Percentiles rank a stretch among this genome's conserved stretches.
Conservation (phyloP, 1,139 yeast species). For the Suhomyces taliae region DNA sequence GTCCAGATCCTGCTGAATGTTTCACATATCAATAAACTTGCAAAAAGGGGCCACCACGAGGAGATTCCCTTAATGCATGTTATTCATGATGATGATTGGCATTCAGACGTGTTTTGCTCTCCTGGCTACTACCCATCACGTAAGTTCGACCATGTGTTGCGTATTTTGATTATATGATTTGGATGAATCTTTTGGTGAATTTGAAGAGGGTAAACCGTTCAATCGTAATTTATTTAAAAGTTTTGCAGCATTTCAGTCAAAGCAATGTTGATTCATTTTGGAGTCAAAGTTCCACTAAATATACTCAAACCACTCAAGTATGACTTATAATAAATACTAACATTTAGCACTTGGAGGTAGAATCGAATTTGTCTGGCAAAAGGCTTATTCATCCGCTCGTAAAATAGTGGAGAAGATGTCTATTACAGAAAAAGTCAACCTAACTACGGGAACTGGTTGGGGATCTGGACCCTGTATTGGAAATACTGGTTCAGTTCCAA, state of each 20-base stretch:
- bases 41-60: constrained; percentile 37
- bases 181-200: too few species aligned
- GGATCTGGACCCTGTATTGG: constrained; percentile 66
- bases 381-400: constrained; percentile 56
- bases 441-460: constrained; percentile 70
- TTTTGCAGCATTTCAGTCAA: too few species aligned
- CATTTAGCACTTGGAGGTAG: constrained; percentile 42
- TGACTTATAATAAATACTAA: constrained; percentile 5
- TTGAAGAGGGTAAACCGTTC: too few species aligned
- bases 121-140: constrained; percentile 40
- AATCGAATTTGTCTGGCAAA: constrained; percentile 51
- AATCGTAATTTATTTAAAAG: too few species aligned
- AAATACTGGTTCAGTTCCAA: constrained; percentile 59
- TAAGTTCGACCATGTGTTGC: constrained; percentile 18
- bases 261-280: too few species aligned
- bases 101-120: constrained; percentile 26
- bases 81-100: constrained; percentile 22
- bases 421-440: constrained; percentile 57
- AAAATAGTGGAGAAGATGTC: constrained; percentile 55
- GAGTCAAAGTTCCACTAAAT: too few species aligned
- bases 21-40: neutral
- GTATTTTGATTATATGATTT: too few species aligned
- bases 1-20: too few species aligned
- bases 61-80: constrained; percentile 31
- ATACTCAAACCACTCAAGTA: neutral